These are phyloP conservation scores for Chytriomyces sp. DNA, from an alignment of 192 early-diverging fungal species.

Conservation along the genomic window DNA sequence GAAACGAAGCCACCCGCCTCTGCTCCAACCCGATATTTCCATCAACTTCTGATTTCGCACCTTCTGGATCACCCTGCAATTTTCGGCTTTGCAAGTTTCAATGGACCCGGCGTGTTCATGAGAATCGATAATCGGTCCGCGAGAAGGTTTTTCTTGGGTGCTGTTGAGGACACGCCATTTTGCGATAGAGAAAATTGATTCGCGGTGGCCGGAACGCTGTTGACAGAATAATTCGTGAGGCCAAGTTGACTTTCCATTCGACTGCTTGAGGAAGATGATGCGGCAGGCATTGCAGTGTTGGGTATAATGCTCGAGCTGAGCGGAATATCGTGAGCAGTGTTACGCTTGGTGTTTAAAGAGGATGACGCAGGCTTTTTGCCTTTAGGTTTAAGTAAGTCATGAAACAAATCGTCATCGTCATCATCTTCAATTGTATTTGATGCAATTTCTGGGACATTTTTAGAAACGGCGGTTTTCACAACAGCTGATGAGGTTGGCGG, in stretches of 20 bases:
- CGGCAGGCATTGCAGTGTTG: not conserved
- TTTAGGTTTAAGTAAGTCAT: not conserved
- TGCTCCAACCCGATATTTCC: not conserved
- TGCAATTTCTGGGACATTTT: not conserved
- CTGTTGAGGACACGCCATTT: not conserved
- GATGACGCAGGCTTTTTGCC: not conserved
- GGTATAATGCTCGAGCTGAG: not conserved
- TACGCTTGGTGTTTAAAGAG: not conserved
- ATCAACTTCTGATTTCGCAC: not conserved
- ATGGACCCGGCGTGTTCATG: not conserved
- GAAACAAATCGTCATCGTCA: conserved; percentile 25
- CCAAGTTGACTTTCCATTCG: not conserved
- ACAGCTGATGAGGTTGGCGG: not conserved
- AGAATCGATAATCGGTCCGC: not conserved
- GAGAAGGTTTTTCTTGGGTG: conserved; percentile 6
- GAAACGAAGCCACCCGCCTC: not conserved
- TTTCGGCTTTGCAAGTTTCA: not conserved
- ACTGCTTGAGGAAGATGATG: not conserved
- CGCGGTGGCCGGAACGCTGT: not conserved
- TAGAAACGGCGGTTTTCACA: not conserved
- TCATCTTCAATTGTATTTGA: not conserved
- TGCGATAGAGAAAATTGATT: not conserved
- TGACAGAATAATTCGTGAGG: conserved; percentile 3
- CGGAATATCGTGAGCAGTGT: not conserved
- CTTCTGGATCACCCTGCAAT: not conserved